Evolutionary conservation across 2,329 filamentous ascomycete species (phyloP), one percentile per base, ranked within the genome.

Genomic region (Phoma sp.): DNA sequence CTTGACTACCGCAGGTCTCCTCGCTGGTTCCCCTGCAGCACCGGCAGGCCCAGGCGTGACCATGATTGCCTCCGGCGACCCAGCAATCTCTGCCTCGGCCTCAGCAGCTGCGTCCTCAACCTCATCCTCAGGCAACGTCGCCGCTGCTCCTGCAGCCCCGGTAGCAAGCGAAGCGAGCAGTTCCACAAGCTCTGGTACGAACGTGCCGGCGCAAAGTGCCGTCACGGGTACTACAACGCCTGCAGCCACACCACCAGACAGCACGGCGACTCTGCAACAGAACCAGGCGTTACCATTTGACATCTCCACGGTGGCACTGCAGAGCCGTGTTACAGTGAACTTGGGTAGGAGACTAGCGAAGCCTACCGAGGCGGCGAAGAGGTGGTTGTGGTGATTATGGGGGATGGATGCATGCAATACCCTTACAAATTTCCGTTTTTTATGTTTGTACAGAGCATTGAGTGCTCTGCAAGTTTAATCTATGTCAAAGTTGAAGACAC

Each of bases 261-360:
- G 45, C 21, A 48, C 57, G n/a, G 59, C 59, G 10, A 30, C 53
- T 20, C 43, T 57, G 18, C 59, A 60, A 53, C 45, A 61, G 25
- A 65, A 64, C 18, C 54, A 55, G 17, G 46, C 45, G 3, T 42
- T 70, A 17, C 70, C 72, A 2, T 75, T 76, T 30, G 66, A 76
- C 40, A 71, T 76, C 51, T 66, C 64, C 26, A 74, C 68, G 5
- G 58, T 75, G 26, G 30, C 42, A 26, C 56, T 76, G 58, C 68
- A 74, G 56, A 72, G 66, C 34, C 64, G 65, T 5, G 72, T 76
- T 1, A 75, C 72, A 4, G 72, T 74, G 7, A 69, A 69, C 21
- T 34, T 76, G 32, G 71, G 71, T 5, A 53, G 46, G 57, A 57
- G 71, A 42, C 30, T 56, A 38, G 63, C 59, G 9, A 54, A 56